Conservation (phyloP, 1,139 yeast genomes). For the Suhomyces wounanorum region DNA sequence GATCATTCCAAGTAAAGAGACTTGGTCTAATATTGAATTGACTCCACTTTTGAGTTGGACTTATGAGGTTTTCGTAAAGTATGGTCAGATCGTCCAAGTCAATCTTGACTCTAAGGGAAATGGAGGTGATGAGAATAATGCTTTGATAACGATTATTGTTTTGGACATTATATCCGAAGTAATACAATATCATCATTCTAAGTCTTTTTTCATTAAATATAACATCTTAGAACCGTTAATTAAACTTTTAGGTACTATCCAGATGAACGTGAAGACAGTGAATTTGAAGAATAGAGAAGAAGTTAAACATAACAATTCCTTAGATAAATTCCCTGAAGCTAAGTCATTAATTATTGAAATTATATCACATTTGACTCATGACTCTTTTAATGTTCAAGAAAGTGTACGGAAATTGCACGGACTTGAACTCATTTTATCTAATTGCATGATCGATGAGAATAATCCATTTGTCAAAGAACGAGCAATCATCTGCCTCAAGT, state of each 20-base stretch:
- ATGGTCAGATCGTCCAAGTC: slow-evolving; percentile 10
- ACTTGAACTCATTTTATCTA: slow-evolving; percentile 69
- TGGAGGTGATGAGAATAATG: slow-evolving; percentile 1
- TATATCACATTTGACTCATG: slow-evolving; percentile 54
- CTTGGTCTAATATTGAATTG: slow-evolving; percentile 55
- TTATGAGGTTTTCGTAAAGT: slow-evolving; percentile 37
- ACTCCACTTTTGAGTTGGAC: slow-evolving; percentile 59
- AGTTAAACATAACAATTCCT: neutral
- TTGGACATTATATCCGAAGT: slow-evolving; percentile 58
- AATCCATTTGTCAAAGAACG: slow-evolving; percentile 90
- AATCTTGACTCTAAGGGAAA: neutral
- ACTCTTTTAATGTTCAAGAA: slow-evolving; percentile 63
- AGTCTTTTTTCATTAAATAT: slow-evolving; percentile 54
- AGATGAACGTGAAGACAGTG: slow-evolving; percentile 39
- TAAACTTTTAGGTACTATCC: slow-evolving; percentile 48
- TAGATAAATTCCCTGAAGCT: slow-evolving; percentile 43
- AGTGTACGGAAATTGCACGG: slow-evolving; percentile 66
- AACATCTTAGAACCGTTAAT: slow-evolving; percentile 49
- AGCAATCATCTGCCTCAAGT: slow-evolving; percentile 75
- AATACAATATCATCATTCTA: slow-evolving; percentile 52
- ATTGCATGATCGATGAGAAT: slow-evolving; percentile 81
- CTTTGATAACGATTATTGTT: slow-evolving; percentile 8
- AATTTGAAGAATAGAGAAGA: slow-evolving; percentile 17
- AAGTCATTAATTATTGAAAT: slow-evolving; percentile 65
- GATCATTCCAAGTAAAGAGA: slow-evolving; percentile 48